A percentile compares a stretch with the other conserved stretches of the same genome.
These are phyloP conservation scores for Darksidea phi DNA, from an alignment of 495 filamentous ascomycete species.

Conservation along the genomic window DNA sequence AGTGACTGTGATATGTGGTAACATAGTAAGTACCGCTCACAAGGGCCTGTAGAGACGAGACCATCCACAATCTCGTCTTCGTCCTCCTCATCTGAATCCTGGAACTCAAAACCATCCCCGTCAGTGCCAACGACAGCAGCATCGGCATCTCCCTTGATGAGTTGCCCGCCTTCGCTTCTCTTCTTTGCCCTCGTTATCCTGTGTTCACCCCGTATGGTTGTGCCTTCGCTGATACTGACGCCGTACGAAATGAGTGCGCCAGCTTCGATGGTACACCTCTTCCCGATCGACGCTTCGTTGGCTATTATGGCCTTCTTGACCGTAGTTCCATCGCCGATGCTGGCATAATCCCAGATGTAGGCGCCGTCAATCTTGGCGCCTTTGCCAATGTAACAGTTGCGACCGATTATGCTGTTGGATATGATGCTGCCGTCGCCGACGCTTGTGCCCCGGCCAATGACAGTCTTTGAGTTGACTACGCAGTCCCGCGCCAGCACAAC, in stretches of 20 bases:
- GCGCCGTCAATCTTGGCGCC: constrained; percentile 76
- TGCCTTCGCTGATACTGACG: constrained; percentile 65
- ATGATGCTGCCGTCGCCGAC: constrained; percentile 71
- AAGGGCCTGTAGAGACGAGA: constrained; percentile 53
- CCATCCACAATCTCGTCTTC: constrained; percentile 48
- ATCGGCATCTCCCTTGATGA: constrained; percentile 52
- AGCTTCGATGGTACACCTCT: constrained; percentile 61
- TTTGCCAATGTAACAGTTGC: constrained; percentile 78
- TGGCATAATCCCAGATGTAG: constrained; percentile 85
- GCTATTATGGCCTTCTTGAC: constrained; percentile 75
- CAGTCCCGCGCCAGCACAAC: constrained; percentile 72
- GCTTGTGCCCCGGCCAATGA: constrained; percentile 73
- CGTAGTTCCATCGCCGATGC: constrained; percentile 69
- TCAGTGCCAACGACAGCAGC: constrained; percentile 54
- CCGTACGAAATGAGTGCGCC: constrained; percentile 80
- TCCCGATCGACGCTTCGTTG: constrained; percentile 65
- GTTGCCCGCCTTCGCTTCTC: constrained; percentile 46
- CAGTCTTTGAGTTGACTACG: constrained; percentile 60
- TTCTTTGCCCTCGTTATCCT: constrained; percentile 57
- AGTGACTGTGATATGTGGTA: background rate
- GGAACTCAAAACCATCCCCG: constrained; percentile 56
- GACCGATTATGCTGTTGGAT: constrained; percentile 72
- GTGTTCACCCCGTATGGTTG: constrained; percentile 52
- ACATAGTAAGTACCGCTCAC: constrained; percentile 41
- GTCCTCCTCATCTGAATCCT: constrained; percentile 51